Evolutionary conservation across 2,329 filamentous ascomycete species (phyloP), one percentile per base, ranked within the genome.

Genomic region (Xylaria polymorpha): DNA sequence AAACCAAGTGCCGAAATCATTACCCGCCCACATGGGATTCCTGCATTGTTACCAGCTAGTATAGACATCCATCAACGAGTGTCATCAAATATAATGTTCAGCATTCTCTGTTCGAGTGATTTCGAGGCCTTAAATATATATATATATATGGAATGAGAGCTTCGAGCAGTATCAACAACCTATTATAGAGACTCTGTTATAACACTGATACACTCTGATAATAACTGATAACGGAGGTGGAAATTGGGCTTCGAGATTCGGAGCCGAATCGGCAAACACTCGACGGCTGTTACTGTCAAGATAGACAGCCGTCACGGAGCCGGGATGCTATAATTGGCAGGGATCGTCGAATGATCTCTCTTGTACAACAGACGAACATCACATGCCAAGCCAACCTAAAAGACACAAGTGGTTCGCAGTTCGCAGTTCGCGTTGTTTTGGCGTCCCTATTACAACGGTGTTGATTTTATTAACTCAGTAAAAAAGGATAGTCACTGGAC

Each of bases 231-330:
- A 50, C 22, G 15, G 15, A 50, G 22, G 46, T 29, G 46, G 46
- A 7, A 12, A 29, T 20, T 29, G 25, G 53, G n/a, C 18, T 37
- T 55, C 15, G 9, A 14, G 8, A 20, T 37, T 37, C 51, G 51
- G 51, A 37, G 41, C 59, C 64, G 64, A 51, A 3, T 15, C 51
- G 51, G 51, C 32, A 22, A 35, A 55, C 25, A 29, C 25, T 29
- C 25, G 3, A 29, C 25, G 25, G 25, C 25, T 37, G 10, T 12
- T 37, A 9, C 35, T 37, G 10, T 37, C 35, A 37, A 29, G 35
- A 9, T 37, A 37, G 35, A 37, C 20, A 55, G 51, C 51, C 51
- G 51, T 10, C 9, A 37, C n/a, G 50, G 50, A 35, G 29, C n/a
- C 25, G 29, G 15, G 25, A 15, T 10, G 37, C n/a, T 35, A 44